A percentile compares a stretch with the other conserved stretches of the same genome.
Evolutionary conservation across 345 rosid species (phyloP).

Genomic region (Gossypium thurberi): DNA sequence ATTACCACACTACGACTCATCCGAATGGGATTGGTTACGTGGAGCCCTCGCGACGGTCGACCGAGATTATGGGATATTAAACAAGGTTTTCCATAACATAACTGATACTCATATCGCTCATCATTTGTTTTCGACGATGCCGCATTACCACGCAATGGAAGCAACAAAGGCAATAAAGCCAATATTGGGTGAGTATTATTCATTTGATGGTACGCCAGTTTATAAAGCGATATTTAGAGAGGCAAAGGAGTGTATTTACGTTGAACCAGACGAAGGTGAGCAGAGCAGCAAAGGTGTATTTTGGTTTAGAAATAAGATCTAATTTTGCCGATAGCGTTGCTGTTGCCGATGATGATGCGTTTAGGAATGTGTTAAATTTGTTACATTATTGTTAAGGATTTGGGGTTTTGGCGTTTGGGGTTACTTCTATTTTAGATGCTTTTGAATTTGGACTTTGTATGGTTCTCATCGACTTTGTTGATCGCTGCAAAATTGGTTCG

Average conservation of each 20-base stretch:
- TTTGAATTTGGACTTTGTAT: background rate
- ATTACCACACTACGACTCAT: background rate
- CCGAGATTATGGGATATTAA: conserved; percentile 3
- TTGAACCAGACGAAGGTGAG: conserved; percentile 3
- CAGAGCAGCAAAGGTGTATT: background rate
- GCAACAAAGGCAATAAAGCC: conserved; percentile 73
- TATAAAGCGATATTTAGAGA: background rate
- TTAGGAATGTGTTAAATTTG: background rate
- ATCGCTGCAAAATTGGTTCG: background rate
- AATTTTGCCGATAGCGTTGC: background rate
- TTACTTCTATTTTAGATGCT: background rate
- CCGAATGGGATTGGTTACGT: conserved; percentile 3
- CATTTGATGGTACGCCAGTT: background rate
- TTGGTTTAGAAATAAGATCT: conserved; percentile 3
- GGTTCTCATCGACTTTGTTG: background rate
- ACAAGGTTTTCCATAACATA: conserved; percentile 5
- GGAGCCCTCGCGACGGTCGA: background rate
- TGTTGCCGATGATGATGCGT: background rate
- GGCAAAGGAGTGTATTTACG: conserved; percentile 3
- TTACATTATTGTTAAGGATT: background rate
- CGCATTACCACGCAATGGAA: conserved; percentile 40
- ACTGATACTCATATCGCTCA: conserved; percentile 2
- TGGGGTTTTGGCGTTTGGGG: background rate
- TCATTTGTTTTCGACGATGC: conserved; percentile 4
- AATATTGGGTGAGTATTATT: background rate